Percentiles rank a stretch among this genome's conserved stretches.
These are phyloP conservation scores for Teunomyces aglyptinius DNA, from an alignment of 805 yeast genomes.

Conservation along the genomic window DNA sequence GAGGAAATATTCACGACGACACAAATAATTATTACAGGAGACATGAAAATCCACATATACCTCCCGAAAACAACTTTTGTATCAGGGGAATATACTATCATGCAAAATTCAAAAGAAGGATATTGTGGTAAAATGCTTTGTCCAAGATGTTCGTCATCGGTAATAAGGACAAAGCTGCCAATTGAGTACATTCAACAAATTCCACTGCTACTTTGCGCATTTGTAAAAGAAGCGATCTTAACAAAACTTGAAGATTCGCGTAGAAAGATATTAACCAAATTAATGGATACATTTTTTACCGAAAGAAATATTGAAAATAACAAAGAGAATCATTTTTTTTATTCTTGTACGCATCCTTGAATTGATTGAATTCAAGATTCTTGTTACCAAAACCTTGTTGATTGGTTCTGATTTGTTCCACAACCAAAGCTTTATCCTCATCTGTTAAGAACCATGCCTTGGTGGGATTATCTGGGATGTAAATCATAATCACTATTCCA, in stretches of 20 bases:
- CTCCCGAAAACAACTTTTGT: constrained; percentile 23
- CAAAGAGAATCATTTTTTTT: constrained; percentile 35
- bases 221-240: constrained; percentile 40
- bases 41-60: constrained; percentile 28
- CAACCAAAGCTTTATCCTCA: constrained; percentile 35
- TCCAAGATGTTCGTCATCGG: constrained; percentile 24
- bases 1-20: too few relatives aligned
- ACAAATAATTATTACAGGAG: constrained; percentile 25
- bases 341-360: constrained; percentile 35
- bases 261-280: constrained; percentile 32
- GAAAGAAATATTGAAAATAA: constrained; percentile 22
- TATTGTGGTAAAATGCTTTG: constrained; percentile 21
- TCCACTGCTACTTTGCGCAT: constrained; percentile 51
- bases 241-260: constrained; percentile 25
- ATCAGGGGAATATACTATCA: constrained; percentile 40
- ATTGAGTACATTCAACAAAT: constrained; percentile 33
- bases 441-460: constrained; percentile 24
- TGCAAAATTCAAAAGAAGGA: too few relatives aligned
- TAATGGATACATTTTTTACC: constrained; percentile 35
- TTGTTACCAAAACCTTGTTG: constrained; percentile 45
- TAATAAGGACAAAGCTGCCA: constrained; percentile 23
- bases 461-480: constrained; percentile 56
- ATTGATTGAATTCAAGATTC: constrained; percentile 36
- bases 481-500: constrained; percentile 46
- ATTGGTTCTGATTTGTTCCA: constrained; percentile 49